Conservation (phyloP, 768 basidiomycete genomes). For the Hygrocybe coccinea region DNA sequence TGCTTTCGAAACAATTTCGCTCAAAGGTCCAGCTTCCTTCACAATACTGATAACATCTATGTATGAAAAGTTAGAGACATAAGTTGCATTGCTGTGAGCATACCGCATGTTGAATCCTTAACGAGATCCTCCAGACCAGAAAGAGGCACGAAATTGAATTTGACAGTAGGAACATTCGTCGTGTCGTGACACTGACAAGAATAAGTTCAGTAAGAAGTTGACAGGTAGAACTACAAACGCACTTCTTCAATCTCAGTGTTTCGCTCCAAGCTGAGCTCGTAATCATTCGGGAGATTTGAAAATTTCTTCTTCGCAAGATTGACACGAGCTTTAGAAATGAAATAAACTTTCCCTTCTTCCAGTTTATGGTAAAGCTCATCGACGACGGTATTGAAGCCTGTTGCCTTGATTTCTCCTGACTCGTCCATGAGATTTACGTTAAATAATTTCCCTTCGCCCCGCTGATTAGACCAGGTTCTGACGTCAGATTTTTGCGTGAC, state of each 20-base stretch:
- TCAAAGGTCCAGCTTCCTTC: slow-evolving; percentile 66
- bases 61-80: slow-evolving; percentile 8
- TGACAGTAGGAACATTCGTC: slow-evolving; percentile 69
- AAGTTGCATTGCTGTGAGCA: slow-evolving; percentile 19
- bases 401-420: slow-evolving; percentile 85
- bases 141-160: slow-evolving; percentile 76
- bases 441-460: slow-evolving; percentile 94
- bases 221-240: slow-evolving; percentile 12
- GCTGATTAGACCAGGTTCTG: slow-evolving; percentile 79
- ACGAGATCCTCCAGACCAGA: slow-evolving; percentile 53
- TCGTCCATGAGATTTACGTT: slow-evolving; percentile 93
- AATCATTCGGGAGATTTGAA: slow-evolving; percentile 83
- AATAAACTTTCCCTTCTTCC: slow-evolving; percentile 91
- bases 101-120: slow-evolving; percentile 85
- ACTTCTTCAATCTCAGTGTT: slow-evolving; percentile 85
- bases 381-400: slow-evolving; percentile 82
- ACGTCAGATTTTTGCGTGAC: slow-evolving; percentile 88
- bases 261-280: slow-evolving; percentile 83
- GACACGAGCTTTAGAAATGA: slow-evolving; percentile 83
- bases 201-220: slow-evolving; percentile 3
- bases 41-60: slow-evolving; percentile 86
- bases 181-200: slow-evolving; percentile 71
- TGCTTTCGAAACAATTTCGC: slow-evolving; percentile 71
- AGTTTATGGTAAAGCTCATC: slow-evolving; percentile 80
- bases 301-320: slow-evolving; percentile 98